Evolutionary conservation across 495 filamentous ascomycete genomes (phyloP).

Genomic region (Eremomyces bilateralis): DNA sequence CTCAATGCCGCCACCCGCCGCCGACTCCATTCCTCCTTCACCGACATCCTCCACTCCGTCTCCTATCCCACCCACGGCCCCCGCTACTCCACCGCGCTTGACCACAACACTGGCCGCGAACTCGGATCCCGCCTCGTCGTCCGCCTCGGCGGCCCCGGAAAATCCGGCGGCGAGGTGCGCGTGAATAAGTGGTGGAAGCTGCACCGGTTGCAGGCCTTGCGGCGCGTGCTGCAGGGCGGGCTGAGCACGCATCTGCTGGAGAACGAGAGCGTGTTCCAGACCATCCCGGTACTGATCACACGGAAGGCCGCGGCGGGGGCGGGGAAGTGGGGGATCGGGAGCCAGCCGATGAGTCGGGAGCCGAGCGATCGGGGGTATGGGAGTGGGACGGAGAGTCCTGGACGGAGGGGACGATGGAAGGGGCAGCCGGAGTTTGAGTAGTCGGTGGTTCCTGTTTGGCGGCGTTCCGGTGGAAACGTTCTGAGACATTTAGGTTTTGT

Average conservation of each 20-base stretch:
- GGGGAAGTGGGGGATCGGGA: too few species aligned
- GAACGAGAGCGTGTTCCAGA: slow-evolving; percentile 60
- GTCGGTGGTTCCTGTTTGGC: too few species aligned
- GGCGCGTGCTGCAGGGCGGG: slow-evolving; percentile 57
- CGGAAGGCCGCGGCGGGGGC: too few species aligned
- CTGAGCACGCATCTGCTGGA: slow-evolving; percentile 61
- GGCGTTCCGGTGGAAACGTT: too few species aligned
- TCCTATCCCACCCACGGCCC: slow-evolving; percentile 57
- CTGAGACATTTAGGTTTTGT: too few species aligned
- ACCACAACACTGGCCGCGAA: slow-evolving; percentile 45
- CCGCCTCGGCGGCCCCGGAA: too few species aligned
- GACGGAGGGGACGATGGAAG: too few species aligned
- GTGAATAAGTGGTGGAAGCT: slow-evolving; percentile 90
- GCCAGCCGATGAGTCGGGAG: too few species aligned
- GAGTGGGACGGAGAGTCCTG: too few species aligned
- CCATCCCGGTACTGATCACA: slow-evolving; percentile 29
- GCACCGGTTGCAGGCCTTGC: slow-evolving; percentile 50
- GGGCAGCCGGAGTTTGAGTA: too few species aligned
- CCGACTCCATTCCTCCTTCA: slow-evolving; percentile 52
- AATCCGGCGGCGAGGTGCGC: slow-evolving; percentile 45
- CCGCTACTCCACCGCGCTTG: slow-evolving; percentile 46
- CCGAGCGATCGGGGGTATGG: too few species aligned
- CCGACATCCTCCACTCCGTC: slow-evolving; percentile 65
- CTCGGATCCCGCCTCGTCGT: slow-evolving; percentile 64
- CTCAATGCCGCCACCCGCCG: slow-evolving; percentile 65